Percentiles rank a stretch among this genome's conserved stretches.
These are phyloP conservation scores for Tuber magnatum DNA, from an alignment of 495 filamentous ascomycete species.

Conservation along the genomic window DNA sequence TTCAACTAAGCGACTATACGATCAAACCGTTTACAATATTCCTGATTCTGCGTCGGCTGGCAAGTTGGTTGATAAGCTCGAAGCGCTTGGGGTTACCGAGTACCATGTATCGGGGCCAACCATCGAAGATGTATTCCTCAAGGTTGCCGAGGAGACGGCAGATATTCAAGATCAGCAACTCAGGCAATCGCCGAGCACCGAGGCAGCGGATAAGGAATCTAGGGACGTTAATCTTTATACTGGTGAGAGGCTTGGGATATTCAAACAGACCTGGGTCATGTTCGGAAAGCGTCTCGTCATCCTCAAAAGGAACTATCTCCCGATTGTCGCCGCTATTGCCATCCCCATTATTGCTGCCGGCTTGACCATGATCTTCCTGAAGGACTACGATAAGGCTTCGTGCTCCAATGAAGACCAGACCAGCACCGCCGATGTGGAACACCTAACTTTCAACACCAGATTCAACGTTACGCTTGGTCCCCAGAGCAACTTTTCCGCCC, in stretches of 20 bases:
- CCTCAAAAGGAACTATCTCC: slow-evolving; percentile 66
- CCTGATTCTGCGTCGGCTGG: slow-evolving; percentile 56
- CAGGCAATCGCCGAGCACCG: slow-evolving; percentile 33
- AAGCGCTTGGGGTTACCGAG: slow-evolving; percentile 55
- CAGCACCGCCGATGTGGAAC: slow-evolving; percentile 18
- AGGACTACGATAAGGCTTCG: slow-evolving; percentile 48
- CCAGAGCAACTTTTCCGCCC: slow-evolving; percentile 45
- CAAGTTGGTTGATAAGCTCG: slow-evolving; percentile 58
- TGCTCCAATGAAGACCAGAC: slow-evolving; percentile 46
- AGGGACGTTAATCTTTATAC: slow-evolving; percentile 54
- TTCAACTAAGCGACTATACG: slow-evolving; percentile 53
- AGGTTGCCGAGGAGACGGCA: slow-evolving; percentile 63
- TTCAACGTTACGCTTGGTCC: slow-evolving; percentile 59
- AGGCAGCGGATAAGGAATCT: slow-evolving; percentile 16
- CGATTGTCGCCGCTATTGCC: slow-evolving; percentile 61
- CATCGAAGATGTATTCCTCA: slow-evolving; percentile 81
- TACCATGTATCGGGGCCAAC: slow-evolving; percentile 76
- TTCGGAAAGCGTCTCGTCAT: slow-evolving; percentile 73
- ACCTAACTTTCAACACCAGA: slow-evolving; percentile 42
- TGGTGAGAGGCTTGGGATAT: slow-evolving; percentile 57
- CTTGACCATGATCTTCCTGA: slow-evolving; percentile 65
- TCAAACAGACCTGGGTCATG: slow-evolving; percentile 61
- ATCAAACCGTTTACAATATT: slow-evolving; percentile 64
- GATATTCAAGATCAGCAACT: slow-evolving; percentile 26
- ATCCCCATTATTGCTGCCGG: slow-evolving; percentile 71